These are phyloP conservation scores for Eimeria necatrix DNA, from an alignment of 169 alveolate species.

Conservation along the genomic window DNA sequence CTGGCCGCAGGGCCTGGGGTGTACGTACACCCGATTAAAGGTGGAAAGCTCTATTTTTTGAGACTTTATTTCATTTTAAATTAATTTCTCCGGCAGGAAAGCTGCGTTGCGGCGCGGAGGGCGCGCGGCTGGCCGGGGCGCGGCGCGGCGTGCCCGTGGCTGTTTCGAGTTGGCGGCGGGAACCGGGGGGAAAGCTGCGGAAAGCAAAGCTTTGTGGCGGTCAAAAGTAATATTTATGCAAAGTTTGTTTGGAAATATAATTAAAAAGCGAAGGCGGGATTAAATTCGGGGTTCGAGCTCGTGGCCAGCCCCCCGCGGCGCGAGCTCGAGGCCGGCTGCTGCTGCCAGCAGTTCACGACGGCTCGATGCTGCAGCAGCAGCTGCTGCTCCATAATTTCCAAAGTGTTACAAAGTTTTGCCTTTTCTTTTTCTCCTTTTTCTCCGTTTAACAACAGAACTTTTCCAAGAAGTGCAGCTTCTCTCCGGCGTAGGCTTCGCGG, in stretches of 20 bases:
- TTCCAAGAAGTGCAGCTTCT: conserved; percentile 35
- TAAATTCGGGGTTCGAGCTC: too few species aligned
- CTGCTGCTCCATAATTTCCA: not conserved
- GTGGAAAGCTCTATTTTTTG: not conserved
- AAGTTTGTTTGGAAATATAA: not conserved
- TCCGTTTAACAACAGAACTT: not conserved
- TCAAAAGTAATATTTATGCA: not conserved
- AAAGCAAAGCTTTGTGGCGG: not conserved
- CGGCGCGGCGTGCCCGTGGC: conserved; percentile 24
- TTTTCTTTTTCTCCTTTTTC: not conserved
- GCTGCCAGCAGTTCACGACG: conserved; percentile 36
- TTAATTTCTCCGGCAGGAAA: not conserved
- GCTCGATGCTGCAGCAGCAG: conserved; percentile 44
- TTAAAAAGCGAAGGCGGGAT: not conserved
- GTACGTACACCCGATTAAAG: not conserved
- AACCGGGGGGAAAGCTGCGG: not conserved
- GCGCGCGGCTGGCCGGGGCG: not conserved
- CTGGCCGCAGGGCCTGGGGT: not conserved
- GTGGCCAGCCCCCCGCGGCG: not conserved
- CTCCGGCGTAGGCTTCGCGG: not conserved
- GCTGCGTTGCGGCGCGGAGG: not conserved
- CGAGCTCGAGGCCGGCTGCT: conserved; percentile 50
- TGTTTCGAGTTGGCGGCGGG: conserved; percentile 4
- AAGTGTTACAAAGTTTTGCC: not conserved
- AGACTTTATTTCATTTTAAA: not conserved